A percentile compares a stretch with the other conserved stretches of the same genome.
These are phyloP conservation scores for Clarireedia monteithiana DNA, from an alignment of 2,329 filamentous ascomycete genomes.

Conservation along the genomic window DNA sequence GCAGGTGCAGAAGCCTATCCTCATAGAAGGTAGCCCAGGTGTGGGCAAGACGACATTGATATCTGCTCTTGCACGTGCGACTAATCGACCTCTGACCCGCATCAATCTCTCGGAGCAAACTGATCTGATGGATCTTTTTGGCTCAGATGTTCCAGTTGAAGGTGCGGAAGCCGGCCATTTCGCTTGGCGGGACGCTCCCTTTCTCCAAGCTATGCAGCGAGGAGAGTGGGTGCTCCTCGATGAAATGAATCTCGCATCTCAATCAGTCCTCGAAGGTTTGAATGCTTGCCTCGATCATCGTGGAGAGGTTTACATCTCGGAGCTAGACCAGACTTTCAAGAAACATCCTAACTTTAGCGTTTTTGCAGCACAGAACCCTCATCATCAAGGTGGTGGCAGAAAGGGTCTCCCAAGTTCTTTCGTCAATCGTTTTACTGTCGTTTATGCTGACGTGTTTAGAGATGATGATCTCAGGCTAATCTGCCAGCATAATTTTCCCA, in stretches of 20 bases:
- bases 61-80: conserved; percentile 70
- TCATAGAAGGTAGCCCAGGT: conserved; percentile 94
- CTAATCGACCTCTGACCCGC: conserved; percentile 75
- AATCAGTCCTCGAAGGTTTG: conserved; percentile 90
- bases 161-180: conserved; percentile 88
- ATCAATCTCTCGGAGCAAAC: conserved; percentile 99
- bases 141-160: conserved; percentile 91
- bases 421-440: conserved; percentile 95
- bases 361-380: conserved; percentile 95
- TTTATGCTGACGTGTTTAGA: conserved; percentile 88
- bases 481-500: conserved; percentile 68
- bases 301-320: conserved; percentile 90
- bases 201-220: conserved; percentile 91
- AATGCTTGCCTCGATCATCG: conserved; percentile 96
- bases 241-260: conserved; percentile 97
- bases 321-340: conserved; percentile 89
- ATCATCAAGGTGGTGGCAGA: conserved; percentile 90
- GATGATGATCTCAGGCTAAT: conserved; percentile 76
- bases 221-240: conserved; percentile 96
- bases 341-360: conserved; percentile 86
- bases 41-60: conserved; percentile 96
- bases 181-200: conserved; percentile 91
- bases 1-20: conserved; percentile 81
- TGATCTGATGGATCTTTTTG: conserved; percentile 94
- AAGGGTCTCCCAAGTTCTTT: conserved; percentile 94